Base-by-base conservation (phyloP, 306 rosid species). In the Ormosia emarginata region DNA sequence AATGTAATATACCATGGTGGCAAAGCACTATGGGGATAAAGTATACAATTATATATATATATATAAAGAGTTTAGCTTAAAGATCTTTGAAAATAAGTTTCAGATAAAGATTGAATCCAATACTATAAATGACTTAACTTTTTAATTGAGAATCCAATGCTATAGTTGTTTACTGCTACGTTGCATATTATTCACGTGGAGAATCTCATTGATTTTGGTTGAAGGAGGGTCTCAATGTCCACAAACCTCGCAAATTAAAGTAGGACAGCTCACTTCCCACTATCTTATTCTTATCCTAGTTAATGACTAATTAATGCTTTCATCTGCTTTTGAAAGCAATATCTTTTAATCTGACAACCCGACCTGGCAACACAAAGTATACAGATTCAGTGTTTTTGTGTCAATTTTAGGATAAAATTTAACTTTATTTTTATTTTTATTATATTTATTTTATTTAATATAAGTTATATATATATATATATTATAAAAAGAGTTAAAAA, bases 151-250 rank as follows among this genome's bases (percentile, higher is more conserved):
- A 32, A 58, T 8, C 33, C 47, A 77, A 37, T 24, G 6, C 13
- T 11, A 3, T 18, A 36, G 17, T 65, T 74, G 29, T 57, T 59
- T 77, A 13, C 12, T 52, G 62, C 5, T 57, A 57, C 40, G 61
- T 39, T 71, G 71, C 84, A 72, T 79, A 72, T 88, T n/a, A 12
- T 32, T 67, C 88, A 87, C 87, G 58, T 83, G 86, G 79, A 74
- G 65, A 55, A 61, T 83, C 71, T 67, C 41, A 7, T 59, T 71
- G 44, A 15, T 7, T 8, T 62, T 64, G 67, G 29, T 11, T 15
- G 8, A 33, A 3, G 65, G 43, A 56, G 32, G 56, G 59, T 10
- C 39, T n/a, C n/a, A 32, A 5, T 10, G 57, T 18, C 7, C 34
- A 5, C 17, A 6, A 61, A 32, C 29, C 24, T 13, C 11, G 39